A percentile compares a stretch with the other conserved stretches of the same genome.
Conservation (phyloP, 306 rosid species). For the Corylus americana region DNA sequence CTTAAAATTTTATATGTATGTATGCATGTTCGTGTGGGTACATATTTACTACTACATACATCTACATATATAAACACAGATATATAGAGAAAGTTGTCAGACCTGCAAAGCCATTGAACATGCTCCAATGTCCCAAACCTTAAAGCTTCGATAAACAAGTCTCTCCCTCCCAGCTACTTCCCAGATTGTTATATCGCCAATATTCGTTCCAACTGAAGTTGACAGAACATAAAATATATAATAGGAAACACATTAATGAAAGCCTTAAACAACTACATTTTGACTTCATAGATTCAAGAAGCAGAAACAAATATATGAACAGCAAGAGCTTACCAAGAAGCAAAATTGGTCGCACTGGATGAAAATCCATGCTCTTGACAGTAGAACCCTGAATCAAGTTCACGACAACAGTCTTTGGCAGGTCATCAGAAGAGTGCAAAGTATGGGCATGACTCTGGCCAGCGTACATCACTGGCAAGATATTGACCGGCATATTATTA, state of each 20-base stretch:
- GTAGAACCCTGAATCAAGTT: conserved; percentile 68
- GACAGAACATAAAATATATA: too few species aligned
- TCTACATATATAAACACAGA: too few species aligned
- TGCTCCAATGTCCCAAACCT: conserved; percentile 72
- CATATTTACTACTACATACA: too few species aligned
- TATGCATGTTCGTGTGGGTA: background rate
- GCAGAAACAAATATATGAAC: background rate
- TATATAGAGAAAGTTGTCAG: conserved; percentile 9
- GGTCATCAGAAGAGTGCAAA: conserved; percentile 86
- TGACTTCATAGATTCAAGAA: background rate
- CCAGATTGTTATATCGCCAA: conserved; percentile 87
- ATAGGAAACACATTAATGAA: conserved; percentile 1
- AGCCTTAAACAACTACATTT: background rate
- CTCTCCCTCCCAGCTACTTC: conserved; percentile 78
- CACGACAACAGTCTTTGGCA: conserved; percentile 79
- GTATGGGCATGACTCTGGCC: conserved; percentile 83
- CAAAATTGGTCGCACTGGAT: conserved; percentile 79
- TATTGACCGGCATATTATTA: conserved; percentile 74
- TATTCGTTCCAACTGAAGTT: conserved; percentile 81
- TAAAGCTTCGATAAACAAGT: conserved; percentile 71
- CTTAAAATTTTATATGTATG: conserved; percentile 5
- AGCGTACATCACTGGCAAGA: conserved; percentile 66
- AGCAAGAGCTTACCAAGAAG: conserved; percentile 71
- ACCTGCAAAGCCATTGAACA: conserved; percentile 80
- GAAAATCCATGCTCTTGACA: conserved; percentile 92